Evolutionary conservation across 306 rosid genomes (phyloP).

Genomic region (Rosa chinensis): DNA sequence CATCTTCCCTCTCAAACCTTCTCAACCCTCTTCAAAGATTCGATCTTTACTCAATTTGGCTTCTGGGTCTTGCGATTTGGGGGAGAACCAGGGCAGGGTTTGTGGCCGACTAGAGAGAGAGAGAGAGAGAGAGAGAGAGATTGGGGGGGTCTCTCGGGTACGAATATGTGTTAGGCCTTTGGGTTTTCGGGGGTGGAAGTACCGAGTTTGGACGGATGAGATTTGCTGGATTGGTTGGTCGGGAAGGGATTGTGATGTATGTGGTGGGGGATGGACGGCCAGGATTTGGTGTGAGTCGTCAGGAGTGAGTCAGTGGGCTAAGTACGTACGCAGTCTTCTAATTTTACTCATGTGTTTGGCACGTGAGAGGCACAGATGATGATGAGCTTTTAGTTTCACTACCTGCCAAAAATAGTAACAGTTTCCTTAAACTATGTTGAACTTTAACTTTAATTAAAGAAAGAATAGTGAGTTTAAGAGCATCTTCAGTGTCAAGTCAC

Average conservation of each 20-base stretch:
- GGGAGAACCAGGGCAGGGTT: conserved; percentile 31
- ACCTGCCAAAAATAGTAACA: too few species aligned
- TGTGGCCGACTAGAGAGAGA: conserved; percentile 44
- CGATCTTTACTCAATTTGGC: background rate
- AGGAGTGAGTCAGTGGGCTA: background rate
- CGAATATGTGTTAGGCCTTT: background rate
- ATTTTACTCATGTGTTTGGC: too few species aligned
- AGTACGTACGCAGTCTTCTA: too few species aligned
- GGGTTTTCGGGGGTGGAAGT: conserved; percentile 6
- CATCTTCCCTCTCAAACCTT: conserved; percentile 32
- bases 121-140: conserved; percentile 11
- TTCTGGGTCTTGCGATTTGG: conserved; percentile 13
- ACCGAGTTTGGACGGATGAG: conserved; percentile 36
- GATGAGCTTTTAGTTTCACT: too few species aligned
- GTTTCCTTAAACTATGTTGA: too few species aligned
- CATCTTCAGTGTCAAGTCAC: too few species aligned
- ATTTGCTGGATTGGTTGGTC: conserved; percentile 15
- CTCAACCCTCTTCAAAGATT: background rate
- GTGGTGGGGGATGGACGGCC: conserved; percentile 7
- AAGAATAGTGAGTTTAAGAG: too few species aligned
- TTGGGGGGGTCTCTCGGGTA: background rate
- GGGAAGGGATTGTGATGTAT: background rate
- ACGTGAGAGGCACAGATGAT: too few species aligned
- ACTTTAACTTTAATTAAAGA: too few species aligned
- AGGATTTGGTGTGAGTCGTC: background rate